Evolutionary conservation across 768 basidiomycete species (phyloP).

Genomic region (Rhizopogon roseolus): DNA sequence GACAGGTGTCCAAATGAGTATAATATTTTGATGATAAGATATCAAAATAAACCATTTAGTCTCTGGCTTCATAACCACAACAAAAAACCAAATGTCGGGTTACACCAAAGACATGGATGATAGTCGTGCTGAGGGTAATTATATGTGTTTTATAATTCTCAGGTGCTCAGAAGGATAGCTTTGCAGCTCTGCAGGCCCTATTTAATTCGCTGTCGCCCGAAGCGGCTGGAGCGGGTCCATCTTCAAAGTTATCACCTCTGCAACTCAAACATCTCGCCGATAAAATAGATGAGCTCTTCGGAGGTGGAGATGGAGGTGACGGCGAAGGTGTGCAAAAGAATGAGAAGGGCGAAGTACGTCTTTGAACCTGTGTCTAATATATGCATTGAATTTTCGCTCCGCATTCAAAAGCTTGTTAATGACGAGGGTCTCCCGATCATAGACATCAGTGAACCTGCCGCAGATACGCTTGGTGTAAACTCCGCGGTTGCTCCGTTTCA

Average conservation of each 20-base stretch:
- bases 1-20: too few species aligned
- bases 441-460: constrained; percentile 63
- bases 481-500: constrained; percentile 19
- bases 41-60: neutral
- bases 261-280: constrained; percentile 52
- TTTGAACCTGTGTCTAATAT: constrained; percentile 3
- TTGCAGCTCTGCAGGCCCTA: constrained; percentile 35
- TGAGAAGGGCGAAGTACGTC: constrained; percentile 62
- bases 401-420: constrained; percentile 50
- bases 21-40: neutral
- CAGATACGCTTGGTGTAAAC: constrained; percentile 13
- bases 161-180: constrained; percentile 7
- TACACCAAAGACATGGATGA: constrained; percentile 23
- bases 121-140: constrained; percentile 31
- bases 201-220: constrained; percentile 30
- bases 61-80: neutral
- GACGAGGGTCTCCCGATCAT: constrained; percentile 79
- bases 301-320: constrained; percentile 38
- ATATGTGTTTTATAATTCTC: neutral
- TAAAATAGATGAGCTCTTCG: constrained; percentile 49
- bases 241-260: constrained; percentile 36
- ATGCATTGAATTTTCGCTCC: constrained; percentile 13
- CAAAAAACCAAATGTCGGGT: constrained; percentile 4
- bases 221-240: constrained; percentile 2
- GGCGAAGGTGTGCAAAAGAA: constrained; percentile 34